Evolutionary conservation across 176 grass and related monocot genomes (phyloP), one percentile per base, ranked within the genome.

Genomic region (Aegilops sharonensis): DNA sequence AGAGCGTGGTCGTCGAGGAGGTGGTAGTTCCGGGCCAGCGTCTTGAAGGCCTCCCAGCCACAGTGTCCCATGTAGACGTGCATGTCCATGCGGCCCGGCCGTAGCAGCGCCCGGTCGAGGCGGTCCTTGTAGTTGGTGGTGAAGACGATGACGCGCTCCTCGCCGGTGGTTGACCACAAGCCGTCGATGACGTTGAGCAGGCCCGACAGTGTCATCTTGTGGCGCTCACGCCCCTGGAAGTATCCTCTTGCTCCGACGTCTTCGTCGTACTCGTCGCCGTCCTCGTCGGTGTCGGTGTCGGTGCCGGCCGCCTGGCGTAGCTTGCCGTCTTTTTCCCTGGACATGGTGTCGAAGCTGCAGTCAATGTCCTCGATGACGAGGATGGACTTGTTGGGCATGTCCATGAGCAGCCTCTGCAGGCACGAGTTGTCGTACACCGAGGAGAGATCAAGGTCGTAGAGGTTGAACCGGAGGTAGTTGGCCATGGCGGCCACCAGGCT

Each of bases 101-200:
- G 66, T 42, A 42, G 40, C 40, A 42, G 40, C 40, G 40, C 40
- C 9, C 40, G 40, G 40, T 42, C 40, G 9, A 42, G 40, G 40
- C 40, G 40, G 2, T 42, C 40, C 40, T 10, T 42, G 40, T 10
- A 42, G 40, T 42, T 42, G 40, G 40, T 42, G 40, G 92, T 94
- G 88, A 97, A 94, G 47, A 97, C 61, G 79, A 97, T 91, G 66
- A 97, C 85, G 66, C 86, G 88, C 86, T 97, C 92, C 86, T 92
- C 90, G 29, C 95, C 85, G 87, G 30, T 84, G 1, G 87, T 75
- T 2, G 87, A 89, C 87, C 87, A 88, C 18, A 88, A 32, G 30
- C 85, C 85, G 59, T 87, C 85, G 68, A 87, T 87, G 40, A 87
- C 34, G 59, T 81, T 87, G 78, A 87, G 78, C 78, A 87, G 78